A percentile compares a stretch with the other conserved stretches of the same genome.
Evolutionary conservation across 2,329 filamentous ascomycete species (phyloP).

Genomic region (Alternaria tenuissima): DNA sequence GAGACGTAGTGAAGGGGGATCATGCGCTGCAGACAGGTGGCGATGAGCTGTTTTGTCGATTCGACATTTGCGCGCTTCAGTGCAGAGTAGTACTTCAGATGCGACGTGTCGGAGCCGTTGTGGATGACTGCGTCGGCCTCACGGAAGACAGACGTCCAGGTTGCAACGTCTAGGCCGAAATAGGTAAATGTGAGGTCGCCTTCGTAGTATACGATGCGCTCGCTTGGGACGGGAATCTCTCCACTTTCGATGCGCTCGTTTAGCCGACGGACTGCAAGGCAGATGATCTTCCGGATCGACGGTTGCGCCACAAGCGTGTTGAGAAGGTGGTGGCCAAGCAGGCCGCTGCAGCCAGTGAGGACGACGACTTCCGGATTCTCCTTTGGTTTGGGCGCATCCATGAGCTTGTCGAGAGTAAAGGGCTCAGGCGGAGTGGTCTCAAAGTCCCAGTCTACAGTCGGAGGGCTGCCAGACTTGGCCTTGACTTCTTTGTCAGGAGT

Average conservation of each 20-base stretch:
- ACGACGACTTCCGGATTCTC: not conserved
- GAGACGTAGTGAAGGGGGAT: constrained; percentile 3
- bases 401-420: not conserved
- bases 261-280: not conserved
- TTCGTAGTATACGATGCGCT: not conserved
- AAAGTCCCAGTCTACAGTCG: not conserved
- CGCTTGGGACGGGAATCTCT: not conserved
- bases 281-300: not conserved
- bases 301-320: not conserved
- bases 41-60: constrained; percentile 8
- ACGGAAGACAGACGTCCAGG: not conserved
- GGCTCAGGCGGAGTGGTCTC: not conserved
- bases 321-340: not conserved
- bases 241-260: not conserved
- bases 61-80: constrained; percentile 12
- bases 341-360: not conserved
- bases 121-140: constrained; percentile 19
- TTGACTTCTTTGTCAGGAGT: not conserved
- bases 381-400: not conserved
- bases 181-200: not conserved
- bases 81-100: constrained; percentile 14
- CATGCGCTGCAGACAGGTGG: not conserved
- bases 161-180: not conserved
- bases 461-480: not conserved
- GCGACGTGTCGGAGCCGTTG: constrained; percentile 14